Percentiles rank a stretch among this genome's conserved stretches.
Conservation (phyloP, 176 grass and related monocot species). For the Cymbopogon citratus region DNA sequence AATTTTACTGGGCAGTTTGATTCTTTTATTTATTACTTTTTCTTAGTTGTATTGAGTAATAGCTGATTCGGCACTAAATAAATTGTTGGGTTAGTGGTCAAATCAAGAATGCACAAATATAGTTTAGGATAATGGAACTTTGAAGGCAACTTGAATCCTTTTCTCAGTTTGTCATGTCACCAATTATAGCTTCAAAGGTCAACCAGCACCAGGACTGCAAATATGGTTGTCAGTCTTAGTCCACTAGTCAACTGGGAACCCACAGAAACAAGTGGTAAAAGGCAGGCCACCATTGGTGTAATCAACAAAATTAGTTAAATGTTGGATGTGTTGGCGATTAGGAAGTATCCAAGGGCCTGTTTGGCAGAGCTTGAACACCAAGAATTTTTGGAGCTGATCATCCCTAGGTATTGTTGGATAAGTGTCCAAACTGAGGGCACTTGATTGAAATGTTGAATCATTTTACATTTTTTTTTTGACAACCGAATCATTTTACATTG, state of each 20-base stretch:
- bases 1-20: not conserved
- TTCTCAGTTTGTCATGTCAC: not conserved
- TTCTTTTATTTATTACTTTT: slow-evolving; percentile 5
- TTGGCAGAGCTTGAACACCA: not conserved
- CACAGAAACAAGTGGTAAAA: too few species aligned
- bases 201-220: not conserved
- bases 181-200: not conserved
- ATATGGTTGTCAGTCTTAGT: not conserved
- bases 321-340: not conserved
- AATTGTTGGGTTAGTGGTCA: not conserved
- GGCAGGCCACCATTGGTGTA: not conserved
- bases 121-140: not conserved
- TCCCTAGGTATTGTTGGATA: not conserved
- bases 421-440: not conserved
- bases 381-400: not conserved
- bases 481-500: not conserved
- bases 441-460: not conserved
- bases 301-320: not conserved
- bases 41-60: not conserved
- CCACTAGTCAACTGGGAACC: not conserved
- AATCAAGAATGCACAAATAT: not conserved
- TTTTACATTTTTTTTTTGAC: too few species aligned
- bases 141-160: not conserved
- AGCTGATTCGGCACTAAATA: too few species aligned
- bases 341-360: not conserved